A percentile compares a stretch with the other conserved stretches of the same genome.
phyloP scores from a whole-genome alignment of 2,329 filamentous ascomycete species.

The Colletotrichum sp. region DNA sequence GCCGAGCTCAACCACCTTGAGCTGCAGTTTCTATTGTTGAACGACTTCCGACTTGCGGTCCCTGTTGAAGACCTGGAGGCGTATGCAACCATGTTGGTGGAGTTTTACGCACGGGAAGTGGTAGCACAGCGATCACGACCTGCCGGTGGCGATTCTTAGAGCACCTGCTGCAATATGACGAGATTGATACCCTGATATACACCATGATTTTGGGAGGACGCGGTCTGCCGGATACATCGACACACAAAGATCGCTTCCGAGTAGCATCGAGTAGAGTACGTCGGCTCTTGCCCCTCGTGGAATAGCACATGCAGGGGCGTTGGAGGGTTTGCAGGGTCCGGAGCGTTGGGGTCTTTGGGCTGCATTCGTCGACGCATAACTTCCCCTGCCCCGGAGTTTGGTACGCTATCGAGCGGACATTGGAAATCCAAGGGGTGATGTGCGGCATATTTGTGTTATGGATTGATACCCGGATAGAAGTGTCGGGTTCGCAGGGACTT shows the following conservation, averaged over 20 bases:
- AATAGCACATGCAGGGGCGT: not conserved
- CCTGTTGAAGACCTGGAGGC: constrained; percentile 95
- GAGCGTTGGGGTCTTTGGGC: not conserved
- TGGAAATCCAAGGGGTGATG: not conserved
- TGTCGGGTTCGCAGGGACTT: constrained; percentile 7
- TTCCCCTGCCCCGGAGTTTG: not conserved
- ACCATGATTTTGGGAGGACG: not conserved
- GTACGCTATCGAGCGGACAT: not conserved
- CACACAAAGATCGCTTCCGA: not conserved
- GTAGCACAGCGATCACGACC: constrained; percentile 47
- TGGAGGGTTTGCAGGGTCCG: not conserved
- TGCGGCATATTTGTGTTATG: not conserved
- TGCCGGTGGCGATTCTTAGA: constrained; percentile 5
- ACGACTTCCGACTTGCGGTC: constrained; percentile 93
- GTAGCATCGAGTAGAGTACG: not conserved
- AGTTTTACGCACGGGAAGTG: constrained; percentile 94
- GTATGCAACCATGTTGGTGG: constrained; percentile 97
- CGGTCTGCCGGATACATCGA: not conserved
- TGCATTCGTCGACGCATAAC: not conserved
- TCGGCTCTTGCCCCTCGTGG: not conserved
- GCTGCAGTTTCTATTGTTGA: constrained; percentile 91
- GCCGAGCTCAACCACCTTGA: constrained; percentile 95
- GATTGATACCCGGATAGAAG: constrained; percentile 20
- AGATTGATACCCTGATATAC: constrained; percentile 22
- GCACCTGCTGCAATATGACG: not conserved